Evolutionary conservation across 164 flowering plant genomes (phyloP).

Genomic region (Aristolochia californica): DNA sequence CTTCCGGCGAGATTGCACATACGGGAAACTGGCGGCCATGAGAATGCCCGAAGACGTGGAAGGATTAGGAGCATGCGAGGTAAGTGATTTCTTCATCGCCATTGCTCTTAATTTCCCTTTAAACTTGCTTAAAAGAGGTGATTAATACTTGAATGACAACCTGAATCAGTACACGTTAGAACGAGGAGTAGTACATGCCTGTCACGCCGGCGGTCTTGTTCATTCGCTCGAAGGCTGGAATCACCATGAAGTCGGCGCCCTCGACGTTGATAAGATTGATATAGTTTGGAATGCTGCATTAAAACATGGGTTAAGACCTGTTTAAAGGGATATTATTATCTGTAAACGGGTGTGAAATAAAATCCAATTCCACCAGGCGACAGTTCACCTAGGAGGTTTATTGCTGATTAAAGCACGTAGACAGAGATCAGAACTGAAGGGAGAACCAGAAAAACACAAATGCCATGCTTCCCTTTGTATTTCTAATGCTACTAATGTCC

Average conservation of each 20-base stretch:
- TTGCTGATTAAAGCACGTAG: too few species aligned
- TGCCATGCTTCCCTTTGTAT: too few species aligned
- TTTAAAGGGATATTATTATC: constrained; percentile 4
- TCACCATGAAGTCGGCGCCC: constrained; percentile 90
- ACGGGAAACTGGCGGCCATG: constrained; percentile 92
- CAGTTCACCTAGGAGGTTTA: too few species aligned
- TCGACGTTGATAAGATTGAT: constrained; percentile 76
- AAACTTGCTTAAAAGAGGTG: too few species aligned
- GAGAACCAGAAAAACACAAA: too few species aligned
- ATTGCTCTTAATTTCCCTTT: not conserved
- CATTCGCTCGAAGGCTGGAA: constrained; percentile 78
- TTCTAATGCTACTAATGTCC: too few species aligned
- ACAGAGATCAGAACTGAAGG: too few species aligned
- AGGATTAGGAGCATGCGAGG: constrained; percentile 89
- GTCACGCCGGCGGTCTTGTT: constrained; percentile 93
- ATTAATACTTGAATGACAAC: too few species aligned
- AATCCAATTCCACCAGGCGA: too few species aligned
- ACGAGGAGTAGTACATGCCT: constrained; percentile 91
- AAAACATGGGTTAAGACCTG: constrained; percentile 67
- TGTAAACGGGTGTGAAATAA: too few species aligned
- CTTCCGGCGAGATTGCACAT: constrained; percentile 73
- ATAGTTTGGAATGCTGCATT: constrained; percentile 84
- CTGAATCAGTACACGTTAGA: constrained; percentile 69
- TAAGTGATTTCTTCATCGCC: constrained; percentile 7
- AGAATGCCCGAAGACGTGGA: constrained; percentile 66